A percentile compares a stretch with the other conserved stretches of the same genome.
Evolutionary conservation across 768 basidiomycete species (phyloP).

Genomic region (Termitomyces eurrhizus): DNA sequence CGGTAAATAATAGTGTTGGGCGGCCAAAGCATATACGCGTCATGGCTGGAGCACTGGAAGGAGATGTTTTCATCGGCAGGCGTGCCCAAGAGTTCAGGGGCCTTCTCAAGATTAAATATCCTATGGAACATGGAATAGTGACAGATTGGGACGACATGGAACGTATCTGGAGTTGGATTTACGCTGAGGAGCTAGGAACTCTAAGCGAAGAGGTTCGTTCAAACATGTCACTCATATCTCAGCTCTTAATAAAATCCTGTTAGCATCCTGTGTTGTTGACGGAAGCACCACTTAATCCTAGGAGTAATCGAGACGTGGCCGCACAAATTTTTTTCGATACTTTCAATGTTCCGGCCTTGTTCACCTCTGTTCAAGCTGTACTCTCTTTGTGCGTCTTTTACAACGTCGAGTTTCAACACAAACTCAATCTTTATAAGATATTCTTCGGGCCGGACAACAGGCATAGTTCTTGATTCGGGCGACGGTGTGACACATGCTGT

Average conservation of each 20-base stretch:
- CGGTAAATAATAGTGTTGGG: conserved; percentile 63
- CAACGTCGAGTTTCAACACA: not conserved
- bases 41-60: conserved; percentile 96
- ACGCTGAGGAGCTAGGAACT: conserved; percentile 92
- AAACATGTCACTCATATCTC: conserved; percentile 9
- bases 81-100: conserved; percentile 95
- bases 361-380: conserved; percentile 96
- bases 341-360: conserved; percentile 97
- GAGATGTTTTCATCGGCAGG: conserved; percentile 93
- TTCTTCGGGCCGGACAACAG: conserved; percentile 96
- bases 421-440: conserved; percentile 56
- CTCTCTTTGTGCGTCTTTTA: conserved; percentile 75
- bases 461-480: conserved; percentile 98
- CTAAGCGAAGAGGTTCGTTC: conserved; percentile 89
- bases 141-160: conserved; percentile 99
- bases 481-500: conserved; percentile 99
- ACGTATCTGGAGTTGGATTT: conserved; percentile 98
- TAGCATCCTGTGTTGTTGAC: conserved; percentile 97
- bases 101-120: conserved; percentile 96
- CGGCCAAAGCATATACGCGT: conserved; percentile 96
- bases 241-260: conserved; percentile 14
- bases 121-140: conserved; percentile 98
- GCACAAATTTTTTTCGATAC: conserved; percentile 99
- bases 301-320: conserved; percentile 92
- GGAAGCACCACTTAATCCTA: conserved; percentile 95